Conservation (phyloP, 257 asterid genomes). For the Penstemon eatonii region DNA sequence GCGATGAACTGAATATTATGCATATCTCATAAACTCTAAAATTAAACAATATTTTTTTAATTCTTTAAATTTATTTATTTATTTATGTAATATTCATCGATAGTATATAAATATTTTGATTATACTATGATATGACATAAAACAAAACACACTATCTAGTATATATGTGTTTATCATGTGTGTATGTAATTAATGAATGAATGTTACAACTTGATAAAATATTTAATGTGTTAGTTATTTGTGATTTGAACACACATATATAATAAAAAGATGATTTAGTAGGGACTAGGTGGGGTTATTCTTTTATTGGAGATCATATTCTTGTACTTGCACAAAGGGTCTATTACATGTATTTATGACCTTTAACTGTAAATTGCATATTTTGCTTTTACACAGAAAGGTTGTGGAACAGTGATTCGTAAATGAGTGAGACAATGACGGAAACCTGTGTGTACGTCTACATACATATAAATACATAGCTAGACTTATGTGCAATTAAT, state of each 20-base stretch:
- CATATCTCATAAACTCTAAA: too few relatives aligned
- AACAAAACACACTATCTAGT: too few relatives aligned
- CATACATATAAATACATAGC: not conserved
- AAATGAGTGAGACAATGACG: constrained; percentile 37
- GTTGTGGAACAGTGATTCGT: constrained; percentile 27
- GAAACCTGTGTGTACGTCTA: not conserved
- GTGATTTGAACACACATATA: constrained; percentile 1
- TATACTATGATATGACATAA: too few relatives aligned
- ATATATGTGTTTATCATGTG: not conserved
- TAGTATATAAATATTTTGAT: too few relatives aligned
- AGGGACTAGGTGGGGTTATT: constrained; percentile 8
- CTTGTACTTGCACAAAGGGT: constrained; percentile 32
- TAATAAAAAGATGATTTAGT: too few relatives aligned
- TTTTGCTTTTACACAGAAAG: constrained; percentile 15
- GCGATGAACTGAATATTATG: too few relatives aligned
- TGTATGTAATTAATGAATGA: constrained; percentile 28
- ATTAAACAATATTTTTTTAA: too few relatives aligned
- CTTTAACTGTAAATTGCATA: constrained; percentile 7
- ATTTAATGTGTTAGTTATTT: not conserved
- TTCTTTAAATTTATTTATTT: too few relatives aligned
- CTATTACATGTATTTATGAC: constrained; percentile 2
- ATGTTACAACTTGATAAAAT: constrained; percentile 14
- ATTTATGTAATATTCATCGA: too few relatives aligned
- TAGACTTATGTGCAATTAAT: not conserved
- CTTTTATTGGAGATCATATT: constrained; percentile 32